Conservation (phyloP, 768 basidiomycete species). For the Lentinula sp. region DNA sequence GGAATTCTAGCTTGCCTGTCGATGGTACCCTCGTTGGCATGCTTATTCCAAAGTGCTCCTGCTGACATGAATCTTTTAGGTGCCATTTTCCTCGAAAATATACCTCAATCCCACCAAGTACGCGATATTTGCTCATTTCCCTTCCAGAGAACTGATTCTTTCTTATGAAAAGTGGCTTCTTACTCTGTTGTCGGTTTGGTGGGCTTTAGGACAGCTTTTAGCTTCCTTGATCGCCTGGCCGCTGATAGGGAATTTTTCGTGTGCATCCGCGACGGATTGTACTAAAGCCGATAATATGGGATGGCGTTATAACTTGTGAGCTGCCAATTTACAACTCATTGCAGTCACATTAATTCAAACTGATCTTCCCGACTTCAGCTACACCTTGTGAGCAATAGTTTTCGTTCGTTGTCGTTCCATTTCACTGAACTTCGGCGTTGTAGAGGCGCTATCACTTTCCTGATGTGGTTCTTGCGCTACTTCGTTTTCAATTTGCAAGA, state of each 20-base stretch:
- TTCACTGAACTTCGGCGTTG: background rate
- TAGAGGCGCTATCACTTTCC: constrained; percentile 41
- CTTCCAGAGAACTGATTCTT: background rate
- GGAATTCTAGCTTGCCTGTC: constrained; percentile 30
- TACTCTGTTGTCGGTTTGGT: constrained; percentile 5
- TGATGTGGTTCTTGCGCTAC: constrained; percentile 51
- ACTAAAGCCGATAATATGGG: constrained; percentile 47
- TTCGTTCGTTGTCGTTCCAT: background rate
- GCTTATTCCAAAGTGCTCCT: background rate
- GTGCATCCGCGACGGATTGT: constrained; percentile 36
- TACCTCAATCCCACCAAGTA: constrained; percentile 36
- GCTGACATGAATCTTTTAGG: constrained; percentile 15
- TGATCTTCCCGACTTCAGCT: constrained; percentile 17
- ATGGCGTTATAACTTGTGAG: constrained; percentile 52
- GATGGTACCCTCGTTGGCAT: constrained; percentile 27
- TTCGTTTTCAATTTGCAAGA: constrained; percentile 55
- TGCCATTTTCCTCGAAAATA: constrained; percentile 38
- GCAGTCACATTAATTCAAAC: background rate
- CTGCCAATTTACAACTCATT: background rate
- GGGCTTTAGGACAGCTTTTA: constrained; percentile 18
- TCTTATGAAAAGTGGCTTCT: background rate
- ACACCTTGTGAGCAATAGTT: constrained; percentile 27
- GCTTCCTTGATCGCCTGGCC: constrained; percentile 45
- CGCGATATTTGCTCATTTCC: background rate
- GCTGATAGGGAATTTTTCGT: constrained; percentile 52